Evolutionary conservation across 129 eudicot genomes (phyloP), one percentile per base, ranked within the genome.

Genomic region (Apium graveolens): DNA sequence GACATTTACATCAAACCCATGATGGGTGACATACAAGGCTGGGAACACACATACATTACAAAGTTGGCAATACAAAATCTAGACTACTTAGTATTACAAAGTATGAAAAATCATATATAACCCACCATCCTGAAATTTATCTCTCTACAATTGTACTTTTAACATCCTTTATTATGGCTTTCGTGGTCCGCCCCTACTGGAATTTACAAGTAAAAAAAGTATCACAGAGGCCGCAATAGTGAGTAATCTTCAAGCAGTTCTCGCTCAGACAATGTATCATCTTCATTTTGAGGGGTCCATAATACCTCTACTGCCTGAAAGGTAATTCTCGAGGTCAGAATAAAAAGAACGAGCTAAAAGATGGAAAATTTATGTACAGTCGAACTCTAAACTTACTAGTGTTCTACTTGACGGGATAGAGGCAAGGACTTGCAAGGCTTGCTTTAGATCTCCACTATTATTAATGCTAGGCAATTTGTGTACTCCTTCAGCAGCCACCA

Each of bases 261-360:
- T 74, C 92, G 84, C 78, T 93, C 97, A 21, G 93, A 83, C 70
- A 93, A 83, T 11, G 93, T 88, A 70, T 91, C 98, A 9, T 84
- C 88, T 87, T 94, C 96, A 31, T 87, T 86, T 82, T 94, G 98
- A 20, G 98, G 98, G 70, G 98, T 94, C 98, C 97, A 94, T 43
- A 94, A 80, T 73, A 94, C 92, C 88, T 90, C 98, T 27, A 94
- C 98, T 14, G 98, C 98, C 98, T 91, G 93, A 76, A 82, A 62
- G 66, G 79, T 62, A 70, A 83, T 21, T n/a, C 29, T 65, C 8
- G 20, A 65, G 4, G 73, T 44, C 57, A 69, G 16, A 35, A 70
- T 35, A 14, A n/a, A 29, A 66, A 55, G 16, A 7, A 14, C 37
- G 20, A 34, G 45, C 27, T 78, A 27, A 48, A 73, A 24, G 70